Evolutionary conservation across 352 stramenopile genomes (phyloP).

Genomic region (Pythium pyrilobum): DNA sequence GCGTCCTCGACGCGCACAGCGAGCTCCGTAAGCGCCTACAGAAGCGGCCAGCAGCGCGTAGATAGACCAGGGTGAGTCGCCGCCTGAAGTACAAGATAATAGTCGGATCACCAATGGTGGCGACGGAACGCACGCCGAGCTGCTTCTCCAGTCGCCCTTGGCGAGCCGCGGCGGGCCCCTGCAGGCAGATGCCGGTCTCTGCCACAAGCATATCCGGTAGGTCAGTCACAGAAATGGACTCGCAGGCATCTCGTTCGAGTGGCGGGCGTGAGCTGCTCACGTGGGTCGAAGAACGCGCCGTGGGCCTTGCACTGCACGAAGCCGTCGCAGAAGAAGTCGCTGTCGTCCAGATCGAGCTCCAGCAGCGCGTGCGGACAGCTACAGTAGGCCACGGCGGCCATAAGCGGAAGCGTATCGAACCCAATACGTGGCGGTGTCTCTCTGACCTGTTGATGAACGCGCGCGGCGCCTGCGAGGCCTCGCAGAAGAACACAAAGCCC

Average conservation of each 20-base stretch:
- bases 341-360: conserved; percentile 76
- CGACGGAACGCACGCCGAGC: conserved; percentile 1
- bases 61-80: too few relatives aligned
- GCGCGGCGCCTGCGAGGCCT: conserved; percentile 32
- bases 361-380: conserved; percentile 65
- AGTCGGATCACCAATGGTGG: neutral
- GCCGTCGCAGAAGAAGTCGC: conserved; percentile 74
- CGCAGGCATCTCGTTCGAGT: too few relatives aligned
- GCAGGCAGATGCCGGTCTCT: conserved; percentile 61
- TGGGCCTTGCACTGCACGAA: conserved; percentile 82
- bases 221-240: too few relatives aligned
- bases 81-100: neutral
- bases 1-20: conserved; percentile 15
- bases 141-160: conserved; percentile 11
- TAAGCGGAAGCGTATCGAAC: neutral
- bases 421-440: neutral
- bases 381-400: neutral
- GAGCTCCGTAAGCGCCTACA: conserved; percentile 13
- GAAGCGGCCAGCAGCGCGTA: neutral
- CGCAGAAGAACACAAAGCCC: conserved; percentile 62
- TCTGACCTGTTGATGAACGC: conserved; percentile 45
- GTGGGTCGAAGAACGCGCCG: conserved; percentile 73
- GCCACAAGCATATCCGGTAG: too few relatives aligned
- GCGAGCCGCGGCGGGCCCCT: conserved; percentile 37
- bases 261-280: conserved; percentile 12